These are phyloP conservation scores for Candida sp. DNA, from an alignment of 1,139 yeast genomes.

Conservation along the genomic window DNA sequence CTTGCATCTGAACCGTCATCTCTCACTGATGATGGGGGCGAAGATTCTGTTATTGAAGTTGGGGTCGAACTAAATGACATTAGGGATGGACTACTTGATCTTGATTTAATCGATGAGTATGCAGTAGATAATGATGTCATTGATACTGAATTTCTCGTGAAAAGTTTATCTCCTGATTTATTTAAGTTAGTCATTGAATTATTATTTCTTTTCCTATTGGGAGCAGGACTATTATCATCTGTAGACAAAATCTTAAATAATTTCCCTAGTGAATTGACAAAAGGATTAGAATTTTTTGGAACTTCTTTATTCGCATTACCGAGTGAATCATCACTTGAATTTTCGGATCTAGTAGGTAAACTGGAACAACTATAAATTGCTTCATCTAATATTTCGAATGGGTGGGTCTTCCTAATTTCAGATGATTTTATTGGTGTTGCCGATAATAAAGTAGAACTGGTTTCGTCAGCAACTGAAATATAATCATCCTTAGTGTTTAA, in stretches of 20 bases:
- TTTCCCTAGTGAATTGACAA: conserved; percentile 36
- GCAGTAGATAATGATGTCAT: conserved; percentile 38
- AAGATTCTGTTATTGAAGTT: conserved; percentile 36
- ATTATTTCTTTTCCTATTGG: not conserved
- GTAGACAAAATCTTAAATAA: conserved; percentile 33
- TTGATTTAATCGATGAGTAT: conserved; percentile 26
- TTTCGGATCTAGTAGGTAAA: conserved; percentile 19
- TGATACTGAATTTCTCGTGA: conserved; percentile 31
- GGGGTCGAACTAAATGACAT: conserved; percentile 41
- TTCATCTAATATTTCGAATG: conserved; percentile 76
- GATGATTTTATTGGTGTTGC: conserved; percentile 19
- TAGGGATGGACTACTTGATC: conserved; percentile 43
- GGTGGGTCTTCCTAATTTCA: conserved; percentile 49
- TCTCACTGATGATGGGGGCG: conserved; percentile 22
- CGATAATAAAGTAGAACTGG: conserved; percentile 9
- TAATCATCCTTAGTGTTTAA: conserved; percentile 26
- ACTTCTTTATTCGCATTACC: conserved; percentile 5
- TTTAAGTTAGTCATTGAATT: conserved; percentile 1
- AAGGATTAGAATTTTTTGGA: conserved; percentile 21
- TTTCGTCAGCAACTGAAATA: conserved; percentile 16
- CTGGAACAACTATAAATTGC: conserved; percentile 61
- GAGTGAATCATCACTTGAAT: conserved; percentile 1
- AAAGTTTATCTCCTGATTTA: conserved; percentile 1
- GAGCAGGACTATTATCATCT: conserved; percentile 17
- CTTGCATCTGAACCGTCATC: conserved; percentile 25